These are phyloP conservation scores for Hansfordia pulvinata DNA, from an alignment of 2,329 filamentous ascomycete species.

Conservation along the genomic window DNA sequence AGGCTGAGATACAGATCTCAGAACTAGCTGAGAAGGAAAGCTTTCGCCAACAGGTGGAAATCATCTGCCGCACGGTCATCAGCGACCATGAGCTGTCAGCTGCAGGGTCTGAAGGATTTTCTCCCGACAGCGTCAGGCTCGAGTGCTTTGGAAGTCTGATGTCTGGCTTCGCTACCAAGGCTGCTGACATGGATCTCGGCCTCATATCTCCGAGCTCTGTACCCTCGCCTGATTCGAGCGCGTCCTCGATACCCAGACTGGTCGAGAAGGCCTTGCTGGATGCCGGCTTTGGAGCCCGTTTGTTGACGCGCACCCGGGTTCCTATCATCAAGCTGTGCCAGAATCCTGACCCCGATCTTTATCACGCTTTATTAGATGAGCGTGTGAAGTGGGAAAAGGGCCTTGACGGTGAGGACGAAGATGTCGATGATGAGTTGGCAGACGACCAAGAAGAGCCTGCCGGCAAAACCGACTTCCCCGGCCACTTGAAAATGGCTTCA, in stretches of 20 bases:
- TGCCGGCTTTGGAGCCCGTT: slow-evolving; percentile 58
- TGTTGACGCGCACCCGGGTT: slow-evolving; percentile 67
- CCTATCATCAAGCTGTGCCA: slow-evolving; percentile 84
- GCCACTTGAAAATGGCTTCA: no score
- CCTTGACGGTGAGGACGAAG: slow-evolving; percentile 23
- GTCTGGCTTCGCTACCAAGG: slow-evolving; percentile 75
- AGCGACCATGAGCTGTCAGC: slow-evolving; percentile 31
- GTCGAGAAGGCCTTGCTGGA: slow-evolving; percentile 65
- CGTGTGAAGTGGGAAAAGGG: slow-evolving; percentile 59
- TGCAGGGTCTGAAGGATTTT: slow-evolving; percentile 29
- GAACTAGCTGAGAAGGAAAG: slow-evolving; percentile 60
- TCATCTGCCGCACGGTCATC: slow-evolving; percentile 48
- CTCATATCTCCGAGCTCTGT: slow-evolving; percentile 52
- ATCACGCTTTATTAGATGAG: slow-evolving; percentile 46
- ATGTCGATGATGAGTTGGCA: slow-evolving; percentile 19
- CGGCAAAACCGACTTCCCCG: no score
- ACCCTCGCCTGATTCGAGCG: slow-evolving; percentile 35
- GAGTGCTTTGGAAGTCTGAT: slow-evolving; percentile 72
- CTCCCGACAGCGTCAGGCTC: slow-evolving; percentile 45
- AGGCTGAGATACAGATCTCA: slow-evolving; percentile 44
- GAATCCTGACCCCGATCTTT: slow-evolving; percentile 47
- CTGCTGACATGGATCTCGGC: slow-evolving; percentile 84
- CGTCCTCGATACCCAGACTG: slow-evolving; percentile 55
- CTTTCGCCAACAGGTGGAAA: slow-evolving; percentile 53
- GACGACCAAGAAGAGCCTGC: slow-evolving; percentile 22